Percentiles rank a stretch among this genome's conserved stretches.
These are phyloP conservation scores for Cladobotryum mycophilum DNA, from an alignment of 2,329 filamentous ascomycete species.

Conservation along the genomic window DNA sequence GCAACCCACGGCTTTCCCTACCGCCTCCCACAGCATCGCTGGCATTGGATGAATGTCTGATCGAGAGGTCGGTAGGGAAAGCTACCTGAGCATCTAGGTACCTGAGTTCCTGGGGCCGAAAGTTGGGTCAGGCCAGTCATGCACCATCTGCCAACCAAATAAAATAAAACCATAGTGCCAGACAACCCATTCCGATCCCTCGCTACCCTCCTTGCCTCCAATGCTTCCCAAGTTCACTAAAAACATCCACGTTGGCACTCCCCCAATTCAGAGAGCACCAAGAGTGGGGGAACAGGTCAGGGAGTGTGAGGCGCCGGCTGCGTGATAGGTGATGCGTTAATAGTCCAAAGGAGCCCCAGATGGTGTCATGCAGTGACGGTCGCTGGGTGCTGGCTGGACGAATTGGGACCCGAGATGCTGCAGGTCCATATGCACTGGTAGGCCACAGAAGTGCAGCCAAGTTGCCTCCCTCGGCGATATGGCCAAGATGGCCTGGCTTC, in stretches of 20 bases:
- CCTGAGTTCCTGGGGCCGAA: conserved; percentile 9
- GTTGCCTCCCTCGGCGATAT: neutral
- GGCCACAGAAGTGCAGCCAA: conserved; percentile 11
- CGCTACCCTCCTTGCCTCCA: neutral
- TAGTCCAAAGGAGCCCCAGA: conserved; percentile 13
- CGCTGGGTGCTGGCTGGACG: conserved; percentile 3
- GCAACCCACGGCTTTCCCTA: neutral
- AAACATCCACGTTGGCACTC: conserved; percentile 8
- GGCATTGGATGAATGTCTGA: conserved; percentile 8
- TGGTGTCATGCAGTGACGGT: conserved; percentile 23
- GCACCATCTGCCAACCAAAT: conserved; percentile 2
- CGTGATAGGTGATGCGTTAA: conserved; percentile 10
- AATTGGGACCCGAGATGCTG: conserved; percentile 8
- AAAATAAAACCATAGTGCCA: neutral
- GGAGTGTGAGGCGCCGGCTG: conserved; percentile 7
- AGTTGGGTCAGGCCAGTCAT: neutral
- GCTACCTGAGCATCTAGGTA: neutral
- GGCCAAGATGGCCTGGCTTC: too few species aligned
- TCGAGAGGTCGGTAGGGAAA: neutral
- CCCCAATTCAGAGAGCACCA: neutral
- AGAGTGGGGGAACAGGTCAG: conserved; percentile 2
- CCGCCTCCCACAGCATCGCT: conserved; percentile 6
- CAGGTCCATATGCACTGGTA: conserved; percentile 10
- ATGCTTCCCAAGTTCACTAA: neutral
- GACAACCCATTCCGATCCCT: neutral